Base-by-base conservation (phyloP, 108 stramenopile genomes). In the Chaetoceros tenuissimus region DNA sequence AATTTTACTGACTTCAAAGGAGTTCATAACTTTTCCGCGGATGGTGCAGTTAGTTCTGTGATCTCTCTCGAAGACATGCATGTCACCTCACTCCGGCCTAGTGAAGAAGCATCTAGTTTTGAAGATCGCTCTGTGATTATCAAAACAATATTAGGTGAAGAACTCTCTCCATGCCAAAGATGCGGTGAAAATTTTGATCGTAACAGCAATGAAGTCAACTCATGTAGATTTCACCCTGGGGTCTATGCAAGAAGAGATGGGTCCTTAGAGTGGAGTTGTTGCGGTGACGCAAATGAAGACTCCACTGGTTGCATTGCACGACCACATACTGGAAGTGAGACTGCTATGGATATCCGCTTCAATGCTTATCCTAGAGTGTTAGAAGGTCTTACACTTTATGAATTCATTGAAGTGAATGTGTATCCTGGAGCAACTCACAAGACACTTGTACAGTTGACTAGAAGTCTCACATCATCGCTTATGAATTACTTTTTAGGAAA, bases 361-460 rank as follows among this genome's bases (percentile, higher is more conserved):
- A 67, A 76, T 43, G 34, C 75, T 23, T 52, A 72, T 24, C 75
- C 75, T 46, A 65, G 63, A 3, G 48, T 52, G 27, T 67, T 76
- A 22, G 58, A 72, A 5, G 75, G 75, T 43, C 57, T 76, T 43
- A 55, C 65, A 1, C 44, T 76, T 20, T 76, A 76, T 46, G 59
- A 69, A 28, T 71, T 72, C 46, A 48, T 76, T 43, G 75, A 76
- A 60, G 69, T 72, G n/a, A 72, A 76, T 51, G 30, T 76, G 48
- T 76, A 62, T 43, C 75, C 75, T 28, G 53, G 67, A 21, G 67
- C 69, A 8, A 57, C 59, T 3, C 71, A 76, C 46, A 64, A 62
- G 19, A n/a, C 65, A 18, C 23, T 56, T 24, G 57, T 76, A 7
- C 71, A 72, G n/a, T n/a, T n/a, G n/a, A n/a, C n/a, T n/a, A n/a